A percentile compares a stretch with the other conserved stretches of the same genome.
Conservation (phyloP, 106 monocot species). For the Platanthera zijinensis region DNA sequence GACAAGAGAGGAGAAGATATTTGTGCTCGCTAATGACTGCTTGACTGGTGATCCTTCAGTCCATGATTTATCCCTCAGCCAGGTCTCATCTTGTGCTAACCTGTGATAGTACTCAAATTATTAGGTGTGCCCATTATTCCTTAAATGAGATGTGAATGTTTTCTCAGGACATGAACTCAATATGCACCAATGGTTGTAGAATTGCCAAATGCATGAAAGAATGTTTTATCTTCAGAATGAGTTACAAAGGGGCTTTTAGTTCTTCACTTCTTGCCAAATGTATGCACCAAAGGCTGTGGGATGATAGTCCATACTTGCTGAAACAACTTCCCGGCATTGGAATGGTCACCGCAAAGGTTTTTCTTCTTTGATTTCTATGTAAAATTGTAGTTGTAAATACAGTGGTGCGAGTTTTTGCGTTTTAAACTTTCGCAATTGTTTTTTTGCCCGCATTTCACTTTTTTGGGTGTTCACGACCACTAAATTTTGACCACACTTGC, state of each 20-base stretch:
- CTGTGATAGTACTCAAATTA: not conserved
- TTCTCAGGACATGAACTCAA: constrained; percentile 62
- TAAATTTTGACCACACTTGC: too few species aligned
- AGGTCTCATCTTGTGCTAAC: constrained; percentile 35
- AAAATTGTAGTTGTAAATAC: too few species aligned
- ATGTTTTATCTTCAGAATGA: constrained; percentile 80
- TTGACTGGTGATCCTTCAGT: constrained; percentile 83
- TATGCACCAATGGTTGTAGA: constrained; percentile 79
- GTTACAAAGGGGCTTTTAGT: constrained; percentile 67
- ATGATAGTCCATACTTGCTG: constrained; percentile 72
- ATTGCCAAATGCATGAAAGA: constrained; percentile 97
- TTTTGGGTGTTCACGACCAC: too few species aligned
- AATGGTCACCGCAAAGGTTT: constrained; percentile 97
- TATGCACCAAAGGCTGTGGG: constrained; percentile 84
- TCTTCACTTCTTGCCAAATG: constrained; percentile 76
- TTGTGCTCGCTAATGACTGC: constrained; percentile 82
- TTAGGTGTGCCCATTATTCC: constrained; percentile 5
- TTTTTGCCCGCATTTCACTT: too few species aligned
- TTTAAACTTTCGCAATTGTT: too few species aligned
- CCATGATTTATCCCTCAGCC: constrained; percentile 83
- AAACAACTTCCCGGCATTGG: constrained; percentile 96
- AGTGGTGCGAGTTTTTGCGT: too few species aligned
- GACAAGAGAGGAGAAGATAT: constrained; percentile 91
- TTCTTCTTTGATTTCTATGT: constrained; percentile 1
- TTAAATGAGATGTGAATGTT: constrained; percentile 11